Evolutionary conservation across 176 grass and related monocot genomes (phyloP), one percentile per base, ranked within the genome.

Genomic region (Lolium rigidum): DNA sequence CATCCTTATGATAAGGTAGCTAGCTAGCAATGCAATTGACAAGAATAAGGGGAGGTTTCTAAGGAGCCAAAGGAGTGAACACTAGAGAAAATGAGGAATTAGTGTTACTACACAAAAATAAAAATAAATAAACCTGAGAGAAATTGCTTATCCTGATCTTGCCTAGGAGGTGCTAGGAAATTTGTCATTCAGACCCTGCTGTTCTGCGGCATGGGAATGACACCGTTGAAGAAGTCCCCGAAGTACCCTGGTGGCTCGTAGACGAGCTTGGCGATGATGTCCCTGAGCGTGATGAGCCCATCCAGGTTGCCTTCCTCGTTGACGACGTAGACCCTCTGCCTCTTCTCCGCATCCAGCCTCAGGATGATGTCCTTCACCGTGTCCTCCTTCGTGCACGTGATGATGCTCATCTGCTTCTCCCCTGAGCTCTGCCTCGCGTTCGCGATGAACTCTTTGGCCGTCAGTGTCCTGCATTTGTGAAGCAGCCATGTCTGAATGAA

Each of bases 181-280:
- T 15, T 10, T 47, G 9, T 0, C 46, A 10, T 47, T 92, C 73
- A 95, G 69, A 95, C 94, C 50, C 89, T 92, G 76, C 89, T 93
- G 79, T 89, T 87, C 24, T 91, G 77, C 37, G 89, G 91, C 67
- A 93, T 85, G 69, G 88, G 94, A 41, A 95, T 83, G 46, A 95
- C 94, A 11, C 91, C 87, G 80, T 98, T 92, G 76, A 98, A 98
- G 91, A 98, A 98, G 50, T 98, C 95, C 41, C 93, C 93, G 38
- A 95, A 98, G 70, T 93, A 98, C 39, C 92, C 91, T 2, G 89
- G 89, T 1, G 95, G 95, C 68, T 95, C 93, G 18, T 93, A 90
- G 46, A 98, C 95, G 86, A 98, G 44, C 86, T 91, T 98, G 41
- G 93, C 89, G 77, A 98, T 98, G 54, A 98, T 93, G 67, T 98